These are phyloP conservation scores for Heliosperma pusillum DNA, from an alignment of 148 eudicot species.

Conservation along the genomic window DNA sequence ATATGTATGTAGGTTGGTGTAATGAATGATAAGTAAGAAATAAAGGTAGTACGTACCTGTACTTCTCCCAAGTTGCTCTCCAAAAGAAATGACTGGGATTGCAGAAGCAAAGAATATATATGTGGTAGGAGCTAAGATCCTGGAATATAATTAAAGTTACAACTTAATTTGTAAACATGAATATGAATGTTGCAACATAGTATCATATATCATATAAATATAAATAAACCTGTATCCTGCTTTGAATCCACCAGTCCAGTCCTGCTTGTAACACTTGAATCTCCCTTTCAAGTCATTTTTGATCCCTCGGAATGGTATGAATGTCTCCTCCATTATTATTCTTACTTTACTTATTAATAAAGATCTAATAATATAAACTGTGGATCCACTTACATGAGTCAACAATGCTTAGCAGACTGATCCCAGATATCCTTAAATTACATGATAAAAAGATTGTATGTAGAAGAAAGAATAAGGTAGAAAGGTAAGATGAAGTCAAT, in stretches of 20 bases:
- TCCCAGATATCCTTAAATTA: conserved; percentile 23
- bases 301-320: conserved; percentile 82
- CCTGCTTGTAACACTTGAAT: conserved; percentile 74
- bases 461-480: conserved; percentile 21
- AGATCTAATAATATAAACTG: conserved; percentile 15
- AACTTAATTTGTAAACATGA: too few relatives aligned
- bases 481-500: conserved; percentile 14
- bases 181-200: too few relatives aligned
- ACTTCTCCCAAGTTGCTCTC: conserved; percentile 78
- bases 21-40: too few relatives aligned
- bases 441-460: conserved; percentile 27
- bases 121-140: conserved; percentile 90
- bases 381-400: conserved; percentile 23
- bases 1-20: too few relatives aligned
- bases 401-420: background rate
- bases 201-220: background rate
- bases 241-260: conserved; percentile 77
- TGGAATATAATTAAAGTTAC: conserved; percentile 23
- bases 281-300: conserved; percentile 76
- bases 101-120: conserved; percentile 94
- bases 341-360: too few relatives aligned
- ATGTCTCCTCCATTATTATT: conserved; percentile 73
- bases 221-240: conserved; percentile 75
- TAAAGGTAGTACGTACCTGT: conserved; percentile 50
- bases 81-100: conserved; percentile 90